Evolutionary conservation across 2,329 filamentous ascomycete species (phyloP), one percentile per base, ranked within the genome.

Genomic region (Claviceps digitariae): DNA sequence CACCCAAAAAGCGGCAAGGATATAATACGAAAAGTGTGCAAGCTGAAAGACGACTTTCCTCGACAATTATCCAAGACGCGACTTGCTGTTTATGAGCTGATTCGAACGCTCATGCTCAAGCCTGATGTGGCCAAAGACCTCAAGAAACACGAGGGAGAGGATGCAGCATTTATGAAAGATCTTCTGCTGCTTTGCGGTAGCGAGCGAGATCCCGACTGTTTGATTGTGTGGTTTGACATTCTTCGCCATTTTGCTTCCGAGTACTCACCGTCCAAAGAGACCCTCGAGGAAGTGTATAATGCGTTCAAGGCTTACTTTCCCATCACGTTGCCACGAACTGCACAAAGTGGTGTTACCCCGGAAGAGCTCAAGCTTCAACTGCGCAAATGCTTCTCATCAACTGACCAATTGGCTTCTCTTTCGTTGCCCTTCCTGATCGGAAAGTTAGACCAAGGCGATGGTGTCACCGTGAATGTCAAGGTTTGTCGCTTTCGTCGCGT

Each of bases 301-400:
- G 66, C 72, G 1, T 81, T 79, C 63, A 80, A 79, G 15, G 75
- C 75, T 31, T 82, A 82, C 61, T 82, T 81, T 56, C 79, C 79
- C 17, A 82, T 82, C 53, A 79, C 77, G 0, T 65, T 82, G 45
- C 69, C 69, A 15, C 71, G 77, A 29, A 71, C 72, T 52, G 73
- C 77, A 0, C 72, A 74, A 25, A 74, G 73, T 36, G 71, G 72
- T 6, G 72, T 81, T 41, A 81, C 78, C 1, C 75, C 77, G 6
- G 76, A 81, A 38, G 72, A 79, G 48, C 66, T 82, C 29, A 82
- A 82, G 62, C 58, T 67, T 3, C 71, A 74, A 4, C 62, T 82
- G 46, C 72, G 78, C 20, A 67, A 65, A 21, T 82, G 78, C 57
- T 82, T 82, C 56, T 70, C 75, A 1, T 72, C 77, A 0, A 73